Evolutionary conservation across 164 flowering plant species (phyloP), one percentile per base, ranked within the genome.

Genomic region (Tinospora cordifolia): DNA sequence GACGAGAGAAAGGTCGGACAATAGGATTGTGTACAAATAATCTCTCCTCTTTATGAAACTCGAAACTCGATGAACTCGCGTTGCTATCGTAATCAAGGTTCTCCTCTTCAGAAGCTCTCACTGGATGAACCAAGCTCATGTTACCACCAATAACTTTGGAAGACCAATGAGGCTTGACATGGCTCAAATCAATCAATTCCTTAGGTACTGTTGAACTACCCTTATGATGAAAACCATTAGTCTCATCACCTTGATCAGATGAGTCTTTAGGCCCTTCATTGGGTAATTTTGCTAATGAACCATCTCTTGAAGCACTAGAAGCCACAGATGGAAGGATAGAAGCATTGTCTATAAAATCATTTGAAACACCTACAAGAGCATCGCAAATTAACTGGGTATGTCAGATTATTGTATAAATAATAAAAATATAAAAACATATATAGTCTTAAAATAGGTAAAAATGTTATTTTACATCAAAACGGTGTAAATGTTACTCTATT

Each of bases 41-140:
- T 19, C 87, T 62, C 73, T 87, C 94, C 0, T 84, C 75, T 82
- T 86, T 88, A 75, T 91, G 94, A 73, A 87, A 88, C 74, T 88
- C 97, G 74, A 90, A 90, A 21, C 69, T 57, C 0, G 88, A 71
- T 14, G 87, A 71, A 71, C 73, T 77, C 46, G 66, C 71, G 60
- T 67, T 73, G 69, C 81, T 77, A 14, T 85, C 90, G 74, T 78
- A 83, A 68, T 83, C 86, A 39, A 76, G 19, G 58, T 76, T 69
- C 74, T 65, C 77, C 34, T 85, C 90, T 14, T 87, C 90, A 19
- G 66, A 81, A 17, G 71, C 72, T 76, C 85, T 81, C 72, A 86
- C 59, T 0, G 89, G 90, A 68, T 90, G 87, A 71, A 87, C 81
- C 64, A 84, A 75, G 69, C 91, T 86, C 30, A 75, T 79, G 73